Evolutionary conservation across 345 rosid genomes (phyloP), one percentile per base, ranked within the genome.

Genomic region (Rhizophora apiculata): DNA sequence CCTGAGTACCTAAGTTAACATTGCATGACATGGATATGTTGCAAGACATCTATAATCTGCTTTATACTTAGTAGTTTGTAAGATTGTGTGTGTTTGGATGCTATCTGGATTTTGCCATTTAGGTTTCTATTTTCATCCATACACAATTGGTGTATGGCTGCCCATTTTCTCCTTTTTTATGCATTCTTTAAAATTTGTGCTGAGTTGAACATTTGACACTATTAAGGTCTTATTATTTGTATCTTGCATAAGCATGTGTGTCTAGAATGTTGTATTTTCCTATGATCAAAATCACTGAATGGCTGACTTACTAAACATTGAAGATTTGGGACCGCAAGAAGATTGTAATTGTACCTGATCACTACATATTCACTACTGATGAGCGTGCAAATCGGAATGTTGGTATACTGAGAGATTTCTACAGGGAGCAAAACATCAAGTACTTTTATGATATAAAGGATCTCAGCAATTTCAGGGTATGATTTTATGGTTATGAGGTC

Each of bases 281-380:
- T 48, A 7, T 26, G 19, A 21, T 56, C 54, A 57, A 22, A 30
- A 60, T 4, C 54, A 53, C 24, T 48, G 13, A 48, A 34, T 72
- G 49, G 15, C 49, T 24, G 22, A 0, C 59, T 49, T 6, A 66
- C 7, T 71, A 29, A 11, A 36, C 61, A 51, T 59, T 79, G 71
- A 76, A 94, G 99, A 98, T 95, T 70, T 95, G 99, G 99, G 98
- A 92, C 72, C 88, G 87, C 6, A 96, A 95, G 82, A 92, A 92
- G 86, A 51, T 95, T 78, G 96, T 95, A 67, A 85, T 95, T 63
- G 92, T 95, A 62, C 99, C 99, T 49, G 99, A 95, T 53, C 98
- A 95, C 82, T 95, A 95, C 66, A 92, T 92, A 56, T 92, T 95
- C 86, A 95, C 99, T n/a, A 62, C 79, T 51, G 98, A 95, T 73